Conservation (phyloP, 148 eudicot species). For the Spergularia bocconei region DNA sequence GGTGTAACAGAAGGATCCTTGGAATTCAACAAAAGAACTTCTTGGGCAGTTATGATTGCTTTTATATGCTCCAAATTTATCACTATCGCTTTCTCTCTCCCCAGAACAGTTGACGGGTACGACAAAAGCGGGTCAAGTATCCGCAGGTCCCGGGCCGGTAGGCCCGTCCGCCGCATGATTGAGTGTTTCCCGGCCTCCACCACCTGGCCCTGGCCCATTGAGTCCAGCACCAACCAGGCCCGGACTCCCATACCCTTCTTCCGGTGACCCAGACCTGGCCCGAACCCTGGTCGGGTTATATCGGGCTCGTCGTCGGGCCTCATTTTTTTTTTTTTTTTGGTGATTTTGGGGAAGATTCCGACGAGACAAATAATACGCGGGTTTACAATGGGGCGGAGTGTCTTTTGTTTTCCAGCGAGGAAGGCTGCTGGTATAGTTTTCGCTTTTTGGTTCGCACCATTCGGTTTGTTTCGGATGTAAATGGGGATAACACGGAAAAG, state of each 20-base stretch:
- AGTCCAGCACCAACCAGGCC: slow-evolving; percentile 73
- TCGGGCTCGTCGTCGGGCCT: slow-evolving; percentile 45
- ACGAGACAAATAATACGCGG: too few relatives aligned
- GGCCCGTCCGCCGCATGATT: slow-evolving; percentile 83
- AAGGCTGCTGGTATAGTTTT: too few relatives aligned
- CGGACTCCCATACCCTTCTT: slow-evolving; percentile 70
- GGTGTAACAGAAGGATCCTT: slow-evolving; percentile 85
- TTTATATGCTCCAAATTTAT: slow-evolving; percentile 94
- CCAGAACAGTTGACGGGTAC: slow-evolving; percentile 87
- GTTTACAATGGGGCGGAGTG: too few relatives aligned
- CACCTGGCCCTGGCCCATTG: slow-evolving; percentile 69
- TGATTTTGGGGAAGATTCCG: not conserved
- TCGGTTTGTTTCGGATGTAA: too few relatives aligned
- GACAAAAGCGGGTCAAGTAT: slow-evolving; percentile 86
- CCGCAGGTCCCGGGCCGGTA: slow-evolving; percentile 91
- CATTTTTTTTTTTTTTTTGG: not conserved
- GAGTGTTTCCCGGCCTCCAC: slow-evolving; percentile 90
- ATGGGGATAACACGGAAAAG: too few relatives aligned
- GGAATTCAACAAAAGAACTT: slow-evolving; percentile 76
- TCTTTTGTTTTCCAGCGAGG: too few relatives aligned
- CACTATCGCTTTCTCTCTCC: slow-evolving; percentile 89
- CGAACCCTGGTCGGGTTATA: slow-evolving; percentile 25
- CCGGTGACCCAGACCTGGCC: slow-evolving; percentile 35
- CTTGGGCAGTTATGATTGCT: slow-evolving; percentile 92
- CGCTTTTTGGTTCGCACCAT: too few relatives aligned